A percentile compares a stretch with the other conserved stretches of the same genome.
Evolutionary conservation across 768 basidiomycete species (phyloP).

Genomic region (Daedalea quercina): DNA sequence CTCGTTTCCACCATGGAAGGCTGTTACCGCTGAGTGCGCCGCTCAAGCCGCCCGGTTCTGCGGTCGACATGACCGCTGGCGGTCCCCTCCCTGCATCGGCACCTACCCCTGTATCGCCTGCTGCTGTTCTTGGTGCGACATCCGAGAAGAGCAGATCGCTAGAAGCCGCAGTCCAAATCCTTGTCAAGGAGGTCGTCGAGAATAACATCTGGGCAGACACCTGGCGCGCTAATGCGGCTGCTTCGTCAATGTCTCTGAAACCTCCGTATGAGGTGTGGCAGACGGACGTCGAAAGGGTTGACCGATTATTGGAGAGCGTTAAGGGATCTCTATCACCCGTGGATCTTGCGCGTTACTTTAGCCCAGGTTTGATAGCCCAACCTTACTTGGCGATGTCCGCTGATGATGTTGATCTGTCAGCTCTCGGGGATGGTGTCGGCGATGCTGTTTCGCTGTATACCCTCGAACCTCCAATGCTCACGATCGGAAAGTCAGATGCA

Average conservation of each 20-base stretch:
- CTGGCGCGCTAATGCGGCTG: constrained; percentile 40
- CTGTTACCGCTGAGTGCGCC: constrained; percentile 59
- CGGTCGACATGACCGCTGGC: constrained; percentile 12
- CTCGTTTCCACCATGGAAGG: constrained; percentile 57
- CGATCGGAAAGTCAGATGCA: constrained; percentile 60
- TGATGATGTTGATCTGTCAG: background rate
- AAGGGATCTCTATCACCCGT: constrained; percentile 33
- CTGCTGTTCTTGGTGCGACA: constrained; percentile 55
- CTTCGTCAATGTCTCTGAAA: constrained; percentile 14
- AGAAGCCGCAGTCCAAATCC: constrained; percentile 56
- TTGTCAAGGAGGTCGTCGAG: constrained; percentile 68
- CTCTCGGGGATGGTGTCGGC: background rate
- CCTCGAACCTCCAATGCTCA: constrained; percentile 51
- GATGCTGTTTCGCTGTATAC: constrained; percentile 17
- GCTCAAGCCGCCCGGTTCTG: constrained; percentile 51
- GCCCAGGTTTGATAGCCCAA: constrained; percentile 5
- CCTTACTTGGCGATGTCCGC: background rate
- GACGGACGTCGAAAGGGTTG: constrained; percentile 43
- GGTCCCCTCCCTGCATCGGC: constrained; percentile 48
- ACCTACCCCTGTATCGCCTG: constrained; percentile 83
- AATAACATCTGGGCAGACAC: constrained; percentile 63
- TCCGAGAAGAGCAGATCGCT: constrained; percentile 62
- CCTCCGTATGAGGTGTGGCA: constrained; percentile 44
- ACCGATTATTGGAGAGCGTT: constrained; percentile 35
- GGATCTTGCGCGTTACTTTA: constrained; percentile 39